Percentiles rank a stretch among this genome's conserved stretches.
These are phyloP conservation scores for Suhomyces pyralidae DNA, from an alignment of 805 yeast species.

Conservation along the genomic window DNA sequence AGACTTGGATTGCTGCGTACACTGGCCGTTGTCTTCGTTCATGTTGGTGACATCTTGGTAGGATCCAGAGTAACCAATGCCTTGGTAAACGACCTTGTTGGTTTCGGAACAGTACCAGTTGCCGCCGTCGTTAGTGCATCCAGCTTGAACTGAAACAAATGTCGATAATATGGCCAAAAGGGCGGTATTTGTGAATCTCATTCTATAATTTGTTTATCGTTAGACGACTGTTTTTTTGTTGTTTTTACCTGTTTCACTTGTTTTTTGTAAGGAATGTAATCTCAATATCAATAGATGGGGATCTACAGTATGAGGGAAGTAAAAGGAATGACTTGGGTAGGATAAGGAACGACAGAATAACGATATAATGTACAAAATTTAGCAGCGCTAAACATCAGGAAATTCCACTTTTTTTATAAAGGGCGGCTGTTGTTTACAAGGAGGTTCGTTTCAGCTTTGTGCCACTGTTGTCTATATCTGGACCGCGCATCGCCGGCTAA, in stretches of 20 bases:
- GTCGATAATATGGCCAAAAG: constrained; percentile 21
- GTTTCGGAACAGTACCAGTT: constrained; percentile 63
- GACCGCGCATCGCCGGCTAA: background rate
- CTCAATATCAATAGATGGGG: background rate
- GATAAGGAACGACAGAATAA: background rate
- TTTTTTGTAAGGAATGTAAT: background rate
- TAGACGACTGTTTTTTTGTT: background rate
- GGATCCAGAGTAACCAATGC: constrained; percentile 82
- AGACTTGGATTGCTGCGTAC: constrained; percentile 54
- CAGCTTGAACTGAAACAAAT: constrained; percentile 18
- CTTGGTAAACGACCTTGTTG: constrained; percentile 60
- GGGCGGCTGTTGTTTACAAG: constrained; percentile 1
- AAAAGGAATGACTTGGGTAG: constrained; percentile 9
- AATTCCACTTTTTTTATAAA: background rate
- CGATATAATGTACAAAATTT: background rate
- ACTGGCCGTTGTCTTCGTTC: constrained; percentile 67
- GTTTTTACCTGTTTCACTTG: no score
- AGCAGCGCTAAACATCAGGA: background rate
- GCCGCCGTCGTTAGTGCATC: constrained; percentile 21
- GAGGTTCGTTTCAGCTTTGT: background rate
- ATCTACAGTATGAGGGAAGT: background rate
- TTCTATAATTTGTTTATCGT: constrained; percentile 4
- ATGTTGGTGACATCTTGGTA: constrained; percentile 77
- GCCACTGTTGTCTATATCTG: background rate
- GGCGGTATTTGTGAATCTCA: constrained; percentile 24